phyloP scores from a whole-genome alignment of 2,329 filamentous ascomycete genomes.

The Phialophora tarda region DNA sequence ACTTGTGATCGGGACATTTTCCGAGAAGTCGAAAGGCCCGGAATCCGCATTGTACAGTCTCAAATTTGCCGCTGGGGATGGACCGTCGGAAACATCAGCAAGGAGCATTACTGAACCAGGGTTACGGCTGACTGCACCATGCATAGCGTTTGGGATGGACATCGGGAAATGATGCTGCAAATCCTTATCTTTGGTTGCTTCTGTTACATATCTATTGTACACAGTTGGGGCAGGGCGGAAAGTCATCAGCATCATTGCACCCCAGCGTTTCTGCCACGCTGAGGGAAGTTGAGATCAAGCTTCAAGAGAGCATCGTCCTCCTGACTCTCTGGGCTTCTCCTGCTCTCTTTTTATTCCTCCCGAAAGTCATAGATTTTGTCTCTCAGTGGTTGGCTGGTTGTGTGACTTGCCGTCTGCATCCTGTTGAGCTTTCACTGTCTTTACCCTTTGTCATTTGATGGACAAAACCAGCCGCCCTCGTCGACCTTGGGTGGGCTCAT shows the following conservation, averaged over 20 bases:
- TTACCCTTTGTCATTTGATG: neutral
- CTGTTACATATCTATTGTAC: slow-evolving; percentile 1
- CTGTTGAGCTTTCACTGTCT: neutral
- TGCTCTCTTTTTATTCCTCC: neutral
- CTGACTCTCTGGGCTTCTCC: neutral
- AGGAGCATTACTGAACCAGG: neutral
- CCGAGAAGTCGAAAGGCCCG: neutral
- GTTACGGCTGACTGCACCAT: neutral
- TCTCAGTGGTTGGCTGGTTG: neutral
- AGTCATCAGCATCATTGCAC: neutral
- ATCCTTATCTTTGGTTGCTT: neutral
- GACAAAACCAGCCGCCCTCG: neutral
- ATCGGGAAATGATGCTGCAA: neutral
- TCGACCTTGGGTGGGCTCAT: neutral
- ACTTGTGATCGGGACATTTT: slow-evolving; percentile 44
- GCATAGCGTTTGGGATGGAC: neutral
- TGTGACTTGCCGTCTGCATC: neutral
- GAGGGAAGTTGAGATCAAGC: neutral
- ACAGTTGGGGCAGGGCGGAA: neutral
- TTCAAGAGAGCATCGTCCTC: neutral
- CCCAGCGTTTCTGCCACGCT: neutral
- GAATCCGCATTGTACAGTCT: neutral
- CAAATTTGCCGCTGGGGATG: neutral
- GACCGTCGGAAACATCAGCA: neutral
- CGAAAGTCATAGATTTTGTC: neutral